Evolutionary conservation across 148 eudicot species (phyloP), one percentile per base, ranked within the genome.

Genomic region (Arbutus unedo): DNA sequence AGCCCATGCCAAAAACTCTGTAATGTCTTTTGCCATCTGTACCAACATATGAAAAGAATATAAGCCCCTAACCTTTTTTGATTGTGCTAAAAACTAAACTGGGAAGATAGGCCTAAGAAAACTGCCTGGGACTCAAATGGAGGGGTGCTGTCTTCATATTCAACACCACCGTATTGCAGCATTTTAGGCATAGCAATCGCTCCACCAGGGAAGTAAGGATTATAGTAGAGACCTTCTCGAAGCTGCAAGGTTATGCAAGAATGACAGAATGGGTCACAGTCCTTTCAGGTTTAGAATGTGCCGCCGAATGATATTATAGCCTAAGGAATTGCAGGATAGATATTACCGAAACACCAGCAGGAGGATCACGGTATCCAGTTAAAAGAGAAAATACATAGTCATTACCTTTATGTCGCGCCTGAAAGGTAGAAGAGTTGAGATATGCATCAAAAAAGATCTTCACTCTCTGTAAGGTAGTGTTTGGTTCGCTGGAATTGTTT

Each of bases 341-440:
- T 0, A 9, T 5, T 86, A 93, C 98, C 84, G 81, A 73, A 83
- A 94, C 91, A 75, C 97, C 97, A 85, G 98, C 98, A 85, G 98
- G 98, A 77, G 98, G 98, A 70, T 93, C 98, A 85, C 89, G 95
- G 83, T 94, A 93, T 47, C 98, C 97, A 72, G 97, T 94, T 79
- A 93, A 84, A 80, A 94, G 90, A 64, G 98, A 88, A 79, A 91
- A 93, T 2, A 92, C 95, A 84, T 93, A 94, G 85, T 93, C 93
- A 87, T 92, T 95, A 84, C 97, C 98, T 85, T 93, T 93, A 83
- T 94, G 98, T 44, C 97, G 93, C 48, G 97, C 98, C 98, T 94
- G 91, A 81, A 86, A 83, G 50, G 80, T 38, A 15, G 70, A 74
- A 78, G 19, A 72, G 49, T 38, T 15, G 85, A 21, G 55, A 43